Evolutionary conservation across 352 stramenopile species (phyloP).

Genomic region (Globisporangium cystogenes): DNA sequence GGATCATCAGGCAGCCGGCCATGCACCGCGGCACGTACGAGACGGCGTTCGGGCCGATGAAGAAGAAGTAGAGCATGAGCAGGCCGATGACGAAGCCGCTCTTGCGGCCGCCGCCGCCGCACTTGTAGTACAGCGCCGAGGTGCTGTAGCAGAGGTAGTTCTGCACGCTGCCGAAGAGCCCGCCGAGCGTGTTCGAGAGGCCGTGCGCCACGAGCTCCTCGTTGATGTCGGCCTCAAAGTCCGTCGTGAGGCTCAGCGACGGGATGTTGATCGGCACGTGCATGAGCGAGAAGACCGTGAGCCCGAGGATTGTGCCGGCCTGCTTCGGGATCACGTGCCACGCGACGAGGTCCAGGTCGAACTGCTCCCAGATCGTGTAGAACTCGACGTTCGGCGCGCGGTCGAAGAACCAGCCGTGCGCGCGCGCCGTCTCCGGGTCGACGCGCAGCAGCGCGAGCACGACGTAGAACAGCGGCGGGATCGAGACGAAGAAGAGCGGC

Average conservation of each 20-base stretch:
- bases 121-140: slow-evolving; percentile 86
- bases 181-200: slow-evolving; percentile 87
- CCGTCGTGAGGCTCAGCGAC: slow-evolving; percentile 76
- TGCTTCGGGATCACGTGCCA: slow-evolving; percentile 77
- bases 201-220: slow-evolving; percentile 90
- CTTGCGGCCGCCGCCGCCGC: slow-evolving; percentile 64
- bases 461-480: slow-evolving; percentile 73
- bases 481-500: slow-evolving; percentile 78
- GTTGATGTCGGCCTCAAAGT: slow-evolving; percentile 91
- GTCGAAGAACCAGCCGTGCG: slow-evolving; percentile 73
- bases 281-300: slow-evolving; percentile 93
- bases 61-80: slow-evolving; percentile 84
- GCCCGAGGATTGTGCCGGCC: slow-evolving; percentile 70
- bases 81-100: slow-evolving; percentile 59
- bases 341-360: slow-evolving; percentile 52
- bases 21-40: slow-evolving; percentile 90
- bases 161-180: slow-evolving; percentile 82
- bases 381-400: slow-evolving; percentile 60
- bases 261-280: slow-evolving; percentile 96
- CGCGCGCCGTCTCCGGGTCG: slow-evolving; percentile 46
- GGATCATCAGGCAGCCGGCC: slow-evolving; percentile 90
- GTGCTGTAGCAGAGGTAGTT: slow-evolving; percentile 91
- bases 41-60: slow-evolving; percentile 80
- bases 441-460: slow-evolving; percentile 44
- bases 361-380: slow-evolving; percentile 73